Evolutionary conservation across 2,329 filamentous ascomycete species (phyloP), one percentile per base, ranked within the genome.

Genomic region (Aspergillus calidoustus): DNA sequence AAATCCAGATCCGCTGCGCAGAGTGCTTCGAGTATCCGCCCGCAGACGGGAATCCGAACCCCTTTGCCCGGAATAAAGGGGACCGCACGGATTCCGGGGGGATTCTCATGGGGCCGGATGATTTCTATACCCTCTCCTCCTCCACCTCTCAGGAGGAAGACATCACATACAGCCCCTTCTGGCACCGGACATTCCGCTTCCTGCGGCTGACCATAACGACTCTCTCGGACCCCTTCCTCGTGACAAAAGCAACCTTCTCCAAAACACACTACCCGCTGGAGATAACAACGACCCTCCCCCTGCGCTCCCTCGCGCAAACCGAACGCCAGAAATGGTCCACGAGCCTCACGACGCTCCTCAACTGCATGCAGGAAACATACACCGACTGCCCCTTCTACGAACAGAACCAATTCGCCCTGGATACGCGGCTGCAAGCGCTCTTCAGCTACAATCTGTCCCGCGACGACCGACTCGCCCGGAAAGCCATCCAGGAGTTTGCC

Each of bases 141-240:
- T 23, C 19, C 25, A 43, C 46, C 2, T 9, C 43, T 4, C n/a
- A 25, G 1, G 19, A 55, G 6, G n/a, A 17, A 0, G 1, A 13
- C 1, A 25, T 38, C 19, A 2, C 7, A 1, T 61, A 58, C 17
- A 50, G 47, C 7, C 47, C 61, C 7, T 63, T 61, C 54, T 63
- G 61, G 58, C 57, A 61, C 54, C 58, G 58, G 7, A 61, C 58
- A 15, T 61, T 63, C 28, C 61, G 61, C 54, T 63, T 60, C n/a
- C n/a, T 55, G 17, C 43, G 54, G 28, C n/a, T 63, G 0, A 9
- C 19, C 0, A 60, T 63, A n/a, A 3, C 11, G 13, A 61, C 61
- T 19, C 19, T 19, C 19, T 19, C 19, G 19, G 2, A 1, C 19
- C 19, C 19, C 19, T 2, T 19, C 19, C 19, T 19, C 19, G 19